phyloP scores from a whole-genome alignment of 2,329 filamentous ascomycete species.

The Verticillium nonalfalfae region DNA sequence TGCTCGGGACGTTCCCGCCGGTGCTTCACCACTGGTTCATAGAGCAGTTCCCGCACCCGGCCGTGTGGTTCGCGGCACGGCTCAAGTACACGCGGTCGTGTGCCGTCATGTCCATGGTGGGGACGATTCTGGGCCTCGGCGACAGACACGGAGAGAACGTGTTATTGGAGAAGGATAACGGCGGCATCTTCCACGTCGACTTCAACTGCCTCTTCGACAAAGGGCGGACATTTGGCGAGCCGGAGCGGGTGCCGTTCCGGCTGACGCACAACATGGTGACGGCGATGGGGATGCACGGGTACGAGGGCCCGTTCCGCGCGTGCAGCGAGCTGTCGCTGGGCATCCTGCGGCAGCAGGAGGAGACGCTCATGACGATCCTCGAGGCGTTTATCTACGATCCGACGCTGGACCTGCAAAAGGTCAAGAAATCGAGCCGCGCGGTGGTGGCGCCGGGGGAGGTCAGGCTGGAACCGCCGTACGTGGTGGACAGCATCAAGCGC shows the following conservation, averaged over 20 bases:
- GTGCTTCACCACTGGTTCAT: slow-evolving; percentile 94
- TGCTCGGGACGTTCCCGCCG: slow-evolving; percentile 65
- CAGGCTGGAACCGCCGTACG: slow-evolving; percentile 57
- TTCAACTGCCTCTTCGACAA: slow-evolving; percentile 99
- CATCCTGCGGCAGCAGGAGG: slow-evolving; percentile 83
- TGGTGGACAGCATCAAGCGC: slow-evolving; percentile 80
- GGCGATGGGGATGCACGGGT: slow-evolving; percentile 91
- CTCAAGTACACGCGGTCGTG: slow-evolving; percentile 87
- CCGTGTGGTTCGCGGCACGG: slow-evolving; percentile 84
- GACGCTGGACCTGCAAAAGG: slow-evolving; percentile 80
- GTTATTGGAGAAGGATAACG: slow-evolving; percentile 86
- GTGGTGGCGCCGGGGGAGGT: slow-evolving; percentile 31
- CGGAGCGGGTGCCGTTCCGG: slow-evolving; percentile 91
- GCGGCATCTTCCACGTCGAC: slow-evolving; percentile 94
- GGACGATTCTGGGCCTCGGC: slow-evolving; percentile 86
- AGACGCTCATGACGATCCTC: slow-evolving; percentile 93
- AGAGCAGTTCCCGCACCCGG: slow-evolving; percentile 88
- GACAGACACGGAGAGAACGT: slow-evolving; percentile 98
- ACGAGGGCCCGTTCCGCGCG: slow-evolving; percentile 87
- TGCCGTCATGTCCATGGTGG: slow-evolving; percentile 99
- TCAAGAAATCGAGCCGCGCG: slow-evolving; percentile 52
- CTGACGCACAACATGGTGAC: slow-evolving; percentile 98
- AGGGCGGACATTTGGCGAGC: slow-evolving; percentile 88
- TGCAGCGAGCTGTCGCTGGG: slow-evolving; percentile 84
- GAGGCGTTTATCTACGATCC: slow-evolving; percentile 98